phyloP scores from a whole-genome alignment of 2,329 filamentous ascomycete genomes.

The Waltergamsia citrina region DNA sequence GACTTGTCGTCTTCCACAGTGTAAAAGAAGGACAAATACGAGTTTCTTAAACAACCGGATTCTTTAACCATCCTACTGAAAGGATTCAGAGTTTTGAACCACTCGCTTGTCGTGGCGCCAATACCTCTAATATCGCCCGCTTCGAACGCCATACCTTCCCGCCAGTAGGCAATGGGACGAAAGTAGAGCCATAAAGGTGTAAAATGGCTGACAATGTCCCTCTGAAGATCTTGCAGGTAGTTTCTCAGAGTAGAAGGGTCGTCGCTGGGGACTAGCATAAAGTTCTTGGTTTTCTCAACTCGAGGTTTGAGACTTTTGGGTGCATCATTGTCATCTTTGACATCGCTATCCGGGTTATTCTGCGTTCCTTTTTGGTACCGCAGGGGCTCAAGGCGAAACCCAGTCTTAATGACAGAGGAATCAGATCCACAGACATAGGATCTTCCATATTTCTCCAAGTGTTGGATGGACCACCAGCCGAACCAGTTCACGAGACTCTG shows the following conservation, averaged over 20 bases:
- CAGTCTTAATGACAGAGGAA: slow-evolving; percentile 8
- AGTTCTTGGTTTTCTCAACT: not conserved
- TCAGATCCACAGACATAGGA: slow-evolving; percentile 43
- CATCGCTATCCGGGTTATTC: no score
- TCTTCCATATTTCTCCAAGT: slow-evolving; percentile 39
- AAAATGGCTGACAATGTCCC: not conserved
- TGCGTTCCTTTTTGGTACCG: no score
- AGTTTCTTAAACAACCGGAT: not conserved
- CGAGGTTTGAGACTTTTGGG: no score
- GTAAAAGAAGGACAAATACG: slow-evolving; percentile 31
- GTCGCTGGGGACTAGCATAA: not conserved
- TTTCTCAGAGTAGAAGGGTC: not conserved
- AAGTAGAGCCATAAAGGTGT: slow-evolving; percentile 1
- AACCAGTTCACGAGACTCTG: slow-evolving; percentile 56
- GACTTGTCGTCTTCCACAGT: no score
- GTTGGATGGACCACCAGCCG: slow-evolving; percentile 43
- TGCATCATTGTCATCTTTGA: no score
- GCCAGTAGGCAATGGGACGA: slow-evolving; percentile 33
- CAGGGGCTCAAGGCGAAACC: slow-evolving; percentile 10
- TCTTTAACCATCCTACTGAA: no score
- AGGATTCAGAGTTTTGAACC: slow-evolving; percentile 7
- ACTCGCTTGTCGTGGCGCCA: not conserved
- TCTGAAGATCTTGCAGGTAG: not conserved
- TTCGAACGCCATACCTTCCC: slow-evolving; percentile 12
- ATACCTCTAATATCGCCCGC: slow-evolving; percentile 9